These are phyloP conservation scores for Penicillium subrubescens DNA, from an alignment of 495 filamentous ascomycete genomes.

Conservation along the genomic window DNA sequence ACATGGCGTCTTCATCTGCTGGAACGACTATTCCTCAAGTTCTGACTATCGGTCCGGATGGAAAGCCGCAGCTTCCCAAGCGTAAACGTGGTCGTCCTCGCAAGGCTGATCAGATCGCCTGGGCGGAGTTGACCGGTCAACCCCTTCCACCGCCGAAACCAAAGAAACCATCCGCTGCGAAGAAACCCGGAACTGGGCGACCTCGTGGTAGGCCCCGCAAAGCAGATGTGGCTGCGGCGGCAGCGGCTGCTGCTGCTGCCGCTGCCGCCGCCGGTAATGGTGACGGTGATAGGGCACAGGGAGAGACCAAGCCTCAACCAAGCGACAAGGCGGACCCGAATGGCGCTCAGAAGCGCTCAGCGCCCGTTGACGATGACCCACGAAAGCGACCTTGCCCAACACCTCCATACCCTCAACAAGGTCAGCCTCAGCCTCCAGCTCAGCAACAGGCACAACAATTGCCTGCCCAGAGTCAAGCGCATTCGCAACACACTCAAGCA, in stretches of 20 bases:
- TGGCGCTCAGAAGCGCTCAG: conserved; percentile 29
- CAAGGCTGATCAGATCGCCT: conserved; percentile 40
- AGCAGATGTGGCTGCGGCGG: conserved; percentile 40
- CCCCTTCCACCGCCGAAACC: conserved; percentile 33
- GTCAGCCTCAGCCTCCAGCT: conserved; percentile 7
- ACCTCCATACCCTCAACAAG: conserved; percentile 27
- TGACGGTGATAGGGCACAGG: conserved; percentile 13
- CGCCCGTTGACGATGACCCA: conserved; percentile 33
- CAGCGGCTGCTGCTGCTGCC: conserved; percentile 34
- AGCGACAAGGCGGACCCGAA: conserved; percentile 25
- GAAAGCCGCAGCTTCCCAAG: conserved; percentile 37
- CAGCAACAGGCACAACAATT: conserved; percentile 10
- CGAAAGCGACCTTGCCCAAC: conserved; percentile 38
- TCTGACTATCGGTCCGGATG: conserved; percentile 34
- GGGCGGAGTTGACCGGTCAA: conserved; percentile 28
- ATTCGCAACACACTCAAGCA: conserved; percentile 2
- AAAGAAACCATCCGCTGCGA: conserved; percentile 29
- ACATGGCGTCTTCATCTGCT: conserved; percentile 22
- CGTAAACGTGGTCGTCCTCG: conserved; percentile 44
- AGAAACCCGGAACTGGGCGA: conserved; percentile 38
- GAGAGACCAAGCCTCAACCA: conserved; percentile 1
- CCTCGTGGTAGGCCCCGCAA: conserved; percentile 45
- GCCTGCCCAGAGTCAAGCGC: neutral
- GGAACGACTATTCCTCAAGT: conserved; percentile 12
- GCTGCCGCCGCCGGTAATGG: conserved; percentile 26